phyloP scores from a whole-genome alignment of 306 rosid genomes.

The Herpetospermum pedunculosum region DNA sequence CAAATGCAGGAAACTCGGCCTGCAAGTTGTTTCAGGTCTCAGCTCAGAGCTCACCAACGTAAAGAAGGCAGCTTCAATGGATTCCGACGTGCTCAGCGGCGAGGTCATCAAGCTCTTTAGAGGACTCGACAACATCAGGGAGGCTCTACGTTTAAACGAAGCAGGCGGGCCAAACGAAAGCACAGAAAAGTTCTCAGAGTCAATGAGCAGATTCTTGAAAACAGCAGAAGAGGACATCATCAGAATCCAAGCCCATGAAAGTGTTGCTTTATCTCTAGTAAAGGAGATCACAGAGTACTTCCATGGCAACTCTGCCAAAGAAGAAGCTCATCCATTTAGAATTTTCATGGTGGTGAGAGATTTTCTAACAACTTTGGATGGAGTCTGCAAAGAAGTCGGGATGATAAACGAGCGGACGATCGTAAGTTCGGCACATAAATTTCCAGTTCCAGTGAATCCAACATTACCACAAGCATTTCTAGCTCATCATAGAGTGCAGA shows the following conservation, averaged over 20 bases:
- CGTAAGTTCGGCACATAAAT: conserved; percentile 65
- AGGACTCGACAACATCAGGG: conserved; percentile 47
- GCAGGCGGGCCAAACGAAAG: conserved; percentile 27
- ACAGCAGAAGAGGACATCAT: conserved; percentile 70
- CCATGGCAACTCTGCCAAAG: conserved; percentile 84
- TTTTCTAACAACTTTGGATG: conserved; percentile 56
- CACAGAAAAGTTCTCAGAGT: conserved; percentile 38
- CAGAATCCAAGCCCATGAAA: conserved; percentile 76
- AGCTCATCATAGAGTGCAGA: conserved; percentile 33
- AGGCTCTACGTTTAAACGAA: conserved; percentile 32
- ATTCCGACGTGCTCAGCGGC: conserved; percentile 56
- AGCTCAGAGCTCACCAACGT: conserved; percentile 73
- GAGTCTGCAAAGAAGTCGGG: conserved; percentile 92
- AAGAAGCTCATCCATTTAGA: conserved; percentile 97
- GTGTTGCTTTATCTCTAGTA: conserved; percentile 72
- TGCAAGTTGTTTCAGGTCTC: conserved; percentile 71
- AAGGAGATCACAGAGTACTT: conserved; percentile 94
- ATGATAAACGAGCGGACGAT: conserved; percentile 68
- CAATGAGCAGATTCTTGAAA: conserved; percentile 67
- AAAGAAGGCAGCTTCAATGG: conserved; percentile 94
- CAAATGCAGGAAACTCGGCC: conserved; percentile 71
- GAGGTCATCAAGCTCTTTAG: conserved; percentile 74
- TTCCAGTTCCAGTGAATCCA: conserved; percentile 90
- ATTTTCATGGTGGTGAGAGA: conserved; percentile 91
- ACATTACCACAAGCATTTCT: conserved; percentile 59